phyloP scores from a whole-genome alignment of 441 rosid species.

The Rhodomyrtus psidioides region DNA sequence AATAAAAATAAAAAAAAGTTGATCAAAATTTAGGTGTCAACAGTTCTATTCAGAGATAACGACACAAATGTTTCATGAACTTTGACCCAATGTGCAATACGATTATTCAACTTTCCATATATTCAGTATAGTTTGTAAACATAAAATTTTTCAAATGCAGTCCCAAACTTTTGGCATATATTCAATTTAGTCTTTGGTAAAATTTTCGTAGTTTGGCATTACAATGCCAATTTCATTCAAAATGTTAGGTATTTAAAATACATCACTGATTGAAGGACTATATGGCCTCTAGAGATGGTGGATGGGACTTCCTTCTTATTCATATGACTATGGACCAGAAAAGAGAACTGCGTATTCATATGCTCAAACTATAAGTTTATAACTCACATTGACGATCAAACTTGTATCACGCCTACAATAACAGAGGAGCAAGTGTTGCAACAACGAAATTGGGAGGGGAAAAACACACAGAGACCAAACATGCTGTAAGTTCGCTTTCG shows the following conservation, averaged over 20 bases:
- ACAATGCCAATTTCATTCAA: not conserved
- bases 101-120: too few species aligned
- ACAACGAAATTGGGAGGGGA: not conserved
- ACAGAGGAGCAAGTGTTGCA: not conserved
- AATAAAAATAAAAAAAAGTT: too few species aligned
- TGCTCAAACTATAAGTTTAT: not conserved
- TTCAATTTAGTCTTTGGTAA: too few species aligned
- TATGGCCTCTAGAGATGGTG: not conserved
- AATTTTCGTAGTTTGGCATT: not conserved
- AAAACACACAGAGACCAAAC: not conserved
- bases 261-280: not conserved
- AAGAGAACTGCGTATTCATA: not conserved
- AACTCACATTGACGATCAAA: not conserved
- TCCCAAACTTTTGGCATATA: too few species aligned
- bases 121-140: too few species aligned
- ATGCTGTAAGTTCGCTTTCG: not conserved
- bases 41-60: too few species aligned
- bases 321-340: not conserved
- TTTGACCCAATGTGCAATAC: too few species aligned
- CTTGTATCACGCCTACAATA: not conserved
- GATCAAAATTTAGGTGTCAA: too few species aligned
- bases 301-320: not conserved
- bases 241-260: not conserved
- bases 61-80: too few species aligned
- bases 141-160: too few species aligned